phyloP scores from a whole-genome alignment of 148 eudicot genomes.

The Rhododendron ovatum region DNA sequence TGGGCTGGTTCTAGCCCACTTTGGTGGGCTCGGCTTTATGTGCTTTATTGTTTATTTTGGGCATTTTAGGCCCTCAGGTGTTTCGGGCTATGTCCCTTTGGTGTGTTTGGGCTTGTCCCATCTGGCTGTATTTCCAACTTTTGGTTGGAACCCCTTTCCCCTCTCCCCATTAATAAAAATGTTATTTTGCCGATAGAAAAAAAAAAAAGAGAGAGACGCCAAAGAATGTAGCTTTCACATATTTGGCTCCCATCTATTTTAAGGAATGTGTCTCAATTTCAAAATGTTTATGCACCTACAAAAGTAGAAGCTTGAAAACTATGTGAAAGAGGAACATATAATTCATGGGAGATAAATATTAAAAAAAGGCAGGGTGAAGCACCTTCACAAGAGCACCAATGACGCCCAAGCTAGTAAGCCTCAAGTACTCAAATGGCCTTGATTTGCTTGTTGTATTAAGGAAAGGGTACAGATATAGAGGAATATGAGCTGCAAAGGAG shows the following conservation, averaged over 20 bases:
- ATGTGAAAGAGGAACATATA: not conserved
- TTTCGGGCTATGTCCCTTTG: too few species aligned
- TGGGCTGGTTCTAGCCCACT: too few species aligned
- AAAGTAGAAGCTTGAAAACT: not conserved
- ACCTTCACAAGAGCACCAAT: conserved; percentile 98
- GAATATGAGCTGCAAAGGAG: conserved; percentile 81
- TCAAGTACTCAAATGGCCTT: conserved; percentile 93
- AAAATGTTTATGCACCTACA: not conserved
- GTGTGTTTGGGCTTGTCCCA: too few species aligned
- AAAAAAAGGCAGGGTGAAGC: not conserved
- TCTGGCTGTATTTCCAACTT: too few species aligned
- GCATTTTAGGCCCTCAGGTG: too few species aligned
- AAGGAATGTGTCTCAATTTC: not conserved
- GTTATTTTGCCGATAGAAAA: too few species aligned
- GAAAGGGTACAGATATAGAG: conserved; percentile 89
- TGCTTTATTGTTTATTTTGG: too few species aligned
- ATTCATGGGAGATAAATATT: not conserved
- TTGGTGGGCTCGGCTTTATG: too few species aligned
- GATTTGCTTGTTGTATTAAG: conserved; percentile 96
- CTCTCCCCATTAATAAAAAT: too few species aligned
- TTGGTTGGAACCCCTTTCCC: too few species aligned
- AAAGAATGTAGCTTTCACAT: not conserved
- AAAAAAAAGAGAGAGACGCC: not conserved
- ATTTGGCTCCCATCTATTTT: not conserved
- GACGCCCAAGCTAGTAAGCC: conserved; percentile 94